phyloP scores from a whole-genome alignment of 2,329 filamentous ascomycete species.

The Penicillium frequentans region DNA sequence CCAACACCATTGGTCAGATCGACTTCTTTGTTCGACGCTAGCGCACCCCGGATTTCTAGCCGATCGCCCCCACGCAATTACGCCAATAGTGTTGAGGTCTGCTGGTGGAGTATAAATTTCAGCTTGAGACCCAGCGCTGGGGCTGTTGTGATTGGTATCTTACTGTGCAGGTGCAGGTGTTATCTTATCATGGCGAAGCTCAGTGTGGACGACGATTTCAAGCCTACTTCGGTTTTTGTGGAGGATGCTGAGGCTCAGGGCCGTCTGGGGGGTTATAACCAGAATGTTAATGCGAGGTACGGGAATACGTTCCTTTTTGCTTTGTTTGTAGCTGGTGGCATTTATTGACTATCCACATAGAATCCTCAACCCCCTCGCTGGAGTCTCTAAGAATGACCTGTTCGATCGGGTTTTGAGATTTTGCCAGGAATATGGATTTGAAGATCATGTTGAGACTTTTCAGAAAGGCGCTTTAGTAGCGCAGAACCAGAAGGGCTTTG shows the following conservation, averaged over 20 bases:
- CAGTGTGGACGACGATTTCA: conserved; percentile 10
- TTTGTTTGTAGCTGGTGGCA: background rate
- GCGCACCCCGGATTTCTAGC: conserved; percentile 15
- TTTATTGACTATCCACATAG: conserved; percentile 7
- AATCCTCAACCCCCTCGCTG: conserved; percentile 25
- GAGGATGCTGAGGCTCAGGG: conserved; percentile 14
- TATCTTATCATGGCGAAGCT: conserved; percentile 11
- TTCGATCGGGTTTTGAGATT: conserved; percentile 40
- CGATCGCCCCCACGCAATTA: background rate
- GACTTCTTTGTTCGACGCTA: conserved; percentile 5
- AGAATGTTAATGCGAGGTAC: conserved; percentile 18
- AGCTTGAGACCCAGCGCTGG: background rate
- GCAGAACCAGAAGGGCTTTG: conserved; percentile 29
- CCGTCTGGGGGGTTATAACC: conserved; percentile 12
- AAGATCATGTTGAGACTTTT: conserved; percentile 32
- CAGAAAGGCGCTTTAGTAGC: conserved; percentile 28
- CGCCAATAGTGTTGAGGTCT: conserved; percentile 5
- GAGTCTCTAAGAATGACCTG: conserved; percentile 19
- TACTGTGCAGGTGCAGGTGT: background rate
- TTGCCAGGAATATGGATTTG: conserved; percentile 35
- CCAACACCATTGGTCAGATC: conserved; percentile 8
- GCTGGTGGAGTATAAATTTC: conserved; percentile 11
- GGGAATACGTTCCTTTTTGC: background rate
- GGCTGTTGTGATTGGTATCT: background rate
- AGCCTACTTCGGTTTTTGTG: conserved; percentile 12